Evolutionary conservation across 2,329 filamentous ascomycete species (phyloP).

Genomic region (Neofusicoccum sp.): DNA sequence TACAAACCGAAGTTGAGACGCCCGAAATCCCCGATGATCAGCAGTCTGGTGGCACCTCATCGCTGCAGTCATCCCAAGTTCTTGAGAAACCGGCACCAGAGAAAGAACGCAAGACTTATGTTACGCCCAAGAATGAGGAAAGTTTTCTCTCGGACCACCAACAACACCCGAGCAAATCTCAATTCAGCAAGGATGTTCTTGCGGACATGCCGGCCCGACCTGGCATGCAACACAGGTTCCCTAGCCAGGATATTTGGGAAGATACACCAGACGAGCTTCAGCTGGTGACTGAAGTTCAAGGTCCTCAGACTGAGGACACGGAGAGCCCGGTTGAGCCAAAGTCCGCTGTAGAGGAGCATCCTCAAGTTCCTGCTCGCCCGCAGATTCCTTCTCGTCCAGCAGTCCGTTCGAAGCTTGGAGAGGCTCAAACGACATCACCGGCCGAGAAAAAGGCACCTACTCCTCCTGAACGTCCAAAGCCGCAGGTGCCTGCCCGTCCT

Average conservation of each 20-base stretch:
- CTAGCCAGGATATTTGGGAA: conserved; percentile 92
- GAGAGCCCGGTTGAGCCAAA: conserved; percentile 25
- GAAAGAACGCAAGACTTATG: conserved; percentile 46
- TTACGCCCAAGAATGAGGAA: conserved; percentile 41
- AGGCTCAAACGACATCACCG: conserved; percentile 39
- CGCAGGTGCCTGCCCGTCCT: conserved; percentile 60
- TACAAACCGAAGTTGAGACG: conserved; percentile 75
- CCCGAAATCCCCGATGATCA: conserved; percentile 62
- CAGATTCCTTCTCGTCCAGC: conserved; percentile 35
- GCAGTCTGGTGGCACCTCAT: conserved; percentile 32
- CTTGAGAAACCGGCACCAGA: conserved; percentile 52
- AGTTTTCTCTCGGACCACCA: conserved; percentile 46
- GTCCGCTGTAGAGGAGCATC: not conserved
- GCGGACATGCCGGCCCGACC: conserved; percentile 51
- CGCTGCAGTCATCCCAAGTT: conserved; percentile 31
- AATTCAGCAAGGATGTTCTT: conserved; percentile 54
- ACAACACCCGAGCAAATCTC: conserved; percentile 60
- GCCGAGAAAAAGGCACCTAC: conserved; percentile 51
- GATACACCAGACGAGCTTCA: conserved; percentile 82
- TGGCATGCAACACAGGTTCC: conserved; percentile 69
- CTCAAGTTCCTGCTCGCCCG: conserved; percentile 30
- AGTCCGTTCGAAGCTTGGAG: conserved; percentile 4
- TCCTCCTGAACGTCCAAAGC: conserved; percentile 61
- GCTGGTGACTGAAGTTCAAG: conserved; percentile 70
- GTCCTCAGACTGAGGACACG: conserved; percentile 45